A percentile compares a stretch with the other conserved stretches of the same genome.
phyloP scores from a whole-genome alignment of 495 filamentous ascomycete species.

The Penicillium roqueforti region DNA sequence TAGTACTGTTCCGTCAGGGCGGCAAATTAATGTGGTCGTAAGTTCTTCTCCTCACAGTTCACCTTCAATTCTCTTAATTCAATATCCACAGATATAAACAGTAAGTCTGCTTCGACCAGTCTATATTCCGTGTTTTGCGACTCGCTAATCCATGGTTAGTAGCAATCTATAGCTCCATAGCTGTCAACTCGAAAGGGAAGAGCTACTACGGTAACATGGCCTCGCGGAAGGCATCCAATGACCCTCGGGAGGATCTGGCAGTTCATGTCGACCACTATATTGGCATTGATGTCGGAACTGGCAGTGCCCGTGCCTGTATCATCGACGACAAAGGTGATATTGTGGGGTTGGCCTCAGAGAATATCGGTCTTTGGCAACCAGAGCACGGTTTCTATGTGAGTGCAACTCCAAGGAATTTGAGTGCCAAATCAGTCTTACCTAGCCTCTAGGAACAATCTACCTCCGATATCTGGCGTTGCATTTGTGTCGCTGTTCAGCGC shows the following conservation, averaged over 20 bases:
- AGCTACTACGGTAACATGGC: conserved; percentile 19
- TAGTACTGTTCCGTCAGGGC: not conserved
- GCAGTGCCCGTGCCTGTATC: conserved; percentile 90
- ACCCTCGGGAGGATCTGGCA: conserved; percentile 52
- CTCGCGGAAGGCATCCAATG: conserved; percentile 52
- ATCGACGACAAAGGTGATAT: conserved; percentile 89
- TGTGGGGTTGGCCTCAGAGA: conserved; percentile 81
- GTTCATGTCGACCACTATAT: conserved; percentile 67
- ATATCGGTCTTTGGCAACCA: conserved; percentile 95
- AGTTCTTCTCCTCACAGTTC: not conserved
- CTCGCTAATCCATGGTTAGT: not conserved
- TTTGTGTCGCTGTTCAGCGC: conserved; percentile 74
- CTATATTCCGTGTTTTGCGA: not conserved
- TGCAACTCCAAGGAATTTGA: not conserved
- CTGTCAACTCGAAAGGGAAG: not conserved
- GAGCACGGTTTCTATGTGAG: conserved; percentile 80
- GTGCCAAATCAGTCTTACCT: conserved; percentile 15
- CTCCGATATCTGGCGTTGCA: conserved; percentile 88
- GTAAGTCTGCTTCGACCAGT: not conserved
- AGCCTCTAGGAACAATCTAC: conserved; percentile 95
- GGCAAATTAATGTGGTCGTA: not conserved
- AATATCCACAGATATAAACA: not conserved
- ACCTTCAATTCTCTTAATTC: not conserved
- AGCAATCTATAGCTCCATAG: not conserved
- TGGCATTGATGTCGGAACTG: conserved; percentile 94